Conservation (phyloP, 306 rosid genomes). For the Corylus americana region DNA sequence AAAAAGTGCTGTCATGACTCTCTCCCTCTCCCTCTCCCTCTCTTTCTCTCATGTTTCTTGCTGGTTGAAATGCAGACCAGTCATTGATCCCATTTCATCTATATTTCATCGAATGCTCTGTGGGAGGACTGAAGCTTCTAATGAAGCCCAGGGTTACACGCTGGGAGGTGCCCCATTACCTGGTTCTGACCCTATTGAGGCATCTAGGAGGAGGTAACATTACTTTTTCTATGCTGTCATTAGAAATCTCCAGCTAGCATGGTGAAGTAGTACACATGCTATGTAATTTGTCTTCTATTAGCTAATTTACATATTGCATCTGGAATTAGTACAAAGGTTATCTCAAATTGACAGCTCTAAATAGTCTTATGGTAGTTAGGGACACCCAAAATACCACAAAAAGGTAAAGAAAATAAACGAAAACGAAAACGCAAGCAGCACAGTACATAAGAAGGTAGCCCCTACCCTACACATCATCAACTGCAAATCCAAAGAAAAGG, state of each 20-base stretch:
- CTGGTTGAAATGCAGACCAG: constrained; percentile 55
- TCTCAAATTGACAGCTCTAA: not conserved
- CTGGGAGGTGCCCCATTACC: constrained; percentile 66
- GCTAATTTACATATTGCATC: not conserved
- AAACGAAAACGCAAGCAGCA: not conserved
- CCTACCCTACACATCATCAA: not conserved
- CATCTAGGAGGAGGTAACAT: constrained; percentile 81
- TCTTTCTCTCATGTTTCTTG: constrained; percentile 10
- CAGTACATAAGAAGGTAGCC: not conserved
- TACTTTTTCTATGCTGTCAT: constrained; percentile 23
- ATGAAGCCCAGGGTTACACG: constrained; percentile 45
- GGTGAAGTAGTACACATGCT: not conserved
- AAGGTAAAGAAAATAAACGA: not conserved
- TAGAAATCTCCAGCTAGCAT: not conserved
- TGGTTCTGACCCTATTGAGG: constrained; percentile 94
- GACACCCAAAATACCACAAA: not conserved
- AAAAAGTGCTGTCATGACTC: constrained; percentile 6
- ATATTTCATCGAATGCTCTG: constrained; percentile 84
- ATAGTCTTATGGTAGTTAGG: not conserved
- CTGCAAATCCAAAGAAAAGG: not conserved
- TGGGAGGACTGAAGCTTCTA: constrained; percentile 69
- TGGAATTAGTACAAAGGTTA: not conserved
- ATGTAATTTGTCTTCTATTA: not conserved
- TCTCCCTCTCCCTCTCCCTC: constrained; percentile 9
- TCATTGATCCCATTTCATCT: constrained; percentile 81